These are phyloP conservation scores for Fusarium dimerum DNA, from an alignment of 2,329 filamentous ascomycete species.

Conservation along the genomic window DNA sequence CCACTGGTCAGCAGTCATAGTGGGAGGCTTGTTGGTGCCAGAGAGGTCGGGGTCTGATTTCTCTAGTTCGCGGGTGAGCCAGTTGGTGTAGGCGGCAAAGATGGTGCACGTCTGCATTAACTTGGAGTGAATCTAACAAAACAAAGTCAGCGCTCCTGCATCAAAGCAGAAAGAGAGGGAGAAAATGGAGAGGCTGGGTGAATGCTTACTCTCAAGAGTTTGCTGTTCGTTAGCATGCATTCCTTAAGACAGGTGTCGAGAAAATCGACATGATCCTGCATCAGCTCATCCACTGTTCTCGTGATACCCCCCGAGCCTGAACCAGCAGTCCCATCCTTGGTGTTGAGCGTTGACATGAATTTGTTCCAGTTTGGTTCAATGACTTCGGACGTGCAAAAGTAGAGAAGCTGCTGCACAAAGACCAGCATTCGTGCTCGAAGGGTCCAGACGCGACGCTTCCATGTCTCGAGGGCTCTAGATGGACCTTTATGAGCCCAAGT, in stretches of 20 bases:
- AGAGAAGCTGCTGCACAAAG: slow-evolving; percentile 94
- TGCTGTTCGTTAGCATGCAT: slow-evolving; percentile 98
- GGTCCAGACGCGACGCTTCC: slow-evolving; percentile 93
- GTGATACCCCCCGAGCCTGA: slow-evolving; percentile 38
- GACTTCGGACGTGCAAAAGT: slow-evolving; percentile 96
- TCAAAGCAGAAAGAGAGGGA: background rate
- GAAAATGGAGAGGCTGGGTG: background rate
- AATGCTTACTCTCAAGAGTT: slow-evolving; percentile 75
- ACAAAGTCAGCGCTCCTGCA: slow-evolving; percentile 14
- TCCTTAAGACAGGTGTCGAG: slow-evolving; percentile 97
- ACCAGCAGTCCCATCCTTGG: slow-evolving; percentile 46
- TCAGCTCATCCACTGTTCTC: slow-evolving; percentile 91
- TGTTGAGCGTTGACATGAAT: slow-evolving; percentile 84
- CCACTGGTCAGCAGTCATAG: slow-evolving; percentile 65
- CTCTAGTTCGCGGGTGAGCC: slow-evolving; percentile 80
- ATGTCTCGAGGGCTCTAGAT: slow-evolving; percentile 75
- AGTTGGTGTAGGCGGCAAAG: slow-evolving; percentile 88
- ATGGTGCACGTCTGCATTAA: slow-evolving; percentile 94
- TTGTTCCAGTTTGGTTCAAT: slow-evolving; percentile 97
- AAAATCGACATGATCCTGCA: slow-evolving; percentile 99
- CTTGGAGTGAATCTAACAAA: slow-evolving; percentile 85
- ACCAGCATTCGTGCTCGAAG: slow-evolving; percentile 92
- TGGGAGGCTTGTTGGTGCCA: slow-evolving; percentile 56
- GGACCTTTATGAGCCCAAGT: slow-evolving; percentile 83
- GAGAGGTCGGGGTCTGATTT: slow-evolving; percentile 79